phyloP scores from a whole-genome alignment of 2,329 filamentous ascomycete genomes.

The Paramyrothecium sp. region DNA sequence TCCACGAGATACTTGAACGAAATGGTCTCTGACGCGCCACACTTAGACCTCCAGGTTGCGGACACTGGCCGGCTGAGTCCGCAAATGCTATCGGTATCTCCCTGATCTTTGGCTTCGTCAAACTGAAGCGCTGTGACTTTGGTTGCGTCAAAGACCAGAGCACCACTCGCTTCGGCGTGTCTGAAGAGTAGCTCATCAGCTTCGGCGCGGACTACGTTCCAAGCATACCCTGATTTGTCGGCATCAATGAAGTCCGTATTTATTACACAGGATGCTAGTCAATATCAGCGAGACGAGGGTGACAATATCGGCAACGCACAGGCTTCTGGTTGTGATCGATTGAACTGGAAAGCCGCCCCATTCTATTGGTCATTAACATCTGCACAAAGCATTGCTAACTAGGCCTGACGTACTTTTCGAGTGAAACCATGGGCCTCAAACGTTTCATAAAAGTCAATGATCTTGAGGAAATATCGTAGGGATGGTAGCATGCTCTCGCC shows the following conservation, averaged over 20 bases:
- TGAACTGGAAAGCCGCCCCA: too few relatives aligned
- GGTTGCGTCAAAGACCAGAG: slow-evolving; percentile 37
- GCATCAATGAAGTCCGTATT: slow-evolving; percentile 41
- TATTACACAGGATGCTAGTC: too few relatives aligned
- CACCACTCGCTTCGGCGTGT: slow-evolving; percentile 38
- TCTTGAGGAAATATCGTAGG: slow-evolving; percentile 39
- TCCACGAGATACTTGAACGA: slow-evolving; percentile 47
- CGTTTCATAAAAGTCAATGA: slow-evolving; percentile 39
- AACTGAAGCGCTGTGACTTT: slow-evolving; percentile 27
- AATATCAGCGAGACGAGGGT: too few relatives aligned
- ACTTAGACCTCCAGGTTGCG: slow-evolving; percentile 31
- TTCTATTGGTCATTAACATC: too few relatives aligned
- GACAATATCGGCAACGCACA: too few relatives aligned
- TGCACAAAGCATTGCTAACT: not conserved
- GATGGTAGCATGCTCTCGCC: slow-evolving; percentile 35
- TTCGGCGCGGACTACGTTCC: slow-evolving; percentile 47
- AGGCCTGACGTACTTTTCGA: slow-evolving; percentile 23
- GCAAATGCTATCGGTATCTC: not conserved
- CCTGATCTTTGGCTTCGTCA: too few relatives aligned
- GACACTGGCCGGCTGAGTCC: slow-evolving; percentile 29
- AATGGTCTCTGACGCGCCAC: slow-evolving; percentile 33
- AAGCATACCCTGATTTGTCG: slow-evolving; percentile 36
- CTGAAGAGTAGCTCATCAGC: slow-evolving; percentile 41
- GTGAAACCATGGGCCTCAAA: slow-evolving; percentile 39
- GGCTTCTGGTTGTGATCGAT: too few relatives aligned